A percentile compares a stretch with the other conserved stretches of the same genome.
phyloP scores from a whole-genome alignment of 371 early-diverging fungal species.

The Mucor sp. region DNA sequence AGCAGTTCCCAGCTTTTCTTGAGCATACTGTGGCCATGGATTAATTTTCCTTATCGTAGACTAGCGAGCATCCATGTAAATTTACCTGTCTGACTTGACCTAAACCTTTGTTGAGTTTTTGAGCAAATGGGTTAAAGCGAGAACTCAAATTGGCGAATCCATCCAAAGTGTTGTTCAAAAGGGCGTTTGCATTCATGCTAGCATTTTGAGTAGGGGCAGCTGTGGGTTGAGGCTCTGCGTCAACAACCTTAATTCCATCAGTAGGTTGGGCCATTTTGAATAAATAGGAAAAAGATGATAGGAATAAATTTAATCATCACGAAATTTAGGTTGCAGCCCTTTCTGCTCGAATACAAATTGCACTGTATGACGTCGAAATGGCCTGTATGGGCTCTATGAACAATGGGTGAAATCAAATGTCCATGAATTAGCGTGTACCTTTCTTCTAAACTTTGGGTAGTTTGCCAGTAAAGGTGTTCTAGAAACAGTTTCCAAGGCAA shows the following conservation, averaged over 20 bases:
- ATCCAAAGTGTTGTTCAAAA: conserved; percentile 56
- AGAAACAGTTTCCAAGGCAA: not conserved
- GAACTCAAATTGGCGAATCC: conserved; percentile 63
- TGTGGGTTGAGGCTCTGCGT: conserved; percentile 33
- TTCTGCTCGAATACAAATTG: not conserved
- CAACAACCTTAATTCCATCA: conserved; percentile 34
- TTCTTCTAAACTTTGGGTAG: not conserved
- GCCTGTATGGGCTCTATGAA: not conserved
- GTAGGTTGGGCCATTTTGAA: conserved; percentile 24
- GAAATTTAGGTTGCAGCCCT: not conserved
- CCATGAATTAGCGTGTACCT: not conserved
- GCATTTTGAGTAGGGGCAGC: not conserved
- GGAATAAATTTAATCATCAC: not conserved
- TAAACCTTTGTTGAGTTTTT: conserved; percentile 70
- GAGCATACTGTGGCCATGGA: conserved; percentile 64
- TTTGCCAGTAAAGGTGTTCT: not conserved
- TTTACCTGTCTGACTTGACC: conserved; percentile 83
- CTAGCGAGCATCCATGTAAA: not conserved
- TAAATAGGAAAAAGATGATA: not conserved
- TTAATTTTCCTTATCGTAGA: not conserved
- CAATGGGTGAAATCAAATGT: not conserved
- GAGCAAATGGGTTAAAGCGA: conserved; percentile 74
- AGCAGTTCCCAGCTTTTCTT: conserved; percentile 81
- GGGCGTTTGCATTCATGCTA: conserved; percentile 34
- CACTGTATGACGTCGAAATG: not conserved